Evolutionary conservation across 495 filamentous ascomycete species (phyloP), one percentile per base, ranked within the genome.

Genomic region (Penicillium paxilli): DNA sequence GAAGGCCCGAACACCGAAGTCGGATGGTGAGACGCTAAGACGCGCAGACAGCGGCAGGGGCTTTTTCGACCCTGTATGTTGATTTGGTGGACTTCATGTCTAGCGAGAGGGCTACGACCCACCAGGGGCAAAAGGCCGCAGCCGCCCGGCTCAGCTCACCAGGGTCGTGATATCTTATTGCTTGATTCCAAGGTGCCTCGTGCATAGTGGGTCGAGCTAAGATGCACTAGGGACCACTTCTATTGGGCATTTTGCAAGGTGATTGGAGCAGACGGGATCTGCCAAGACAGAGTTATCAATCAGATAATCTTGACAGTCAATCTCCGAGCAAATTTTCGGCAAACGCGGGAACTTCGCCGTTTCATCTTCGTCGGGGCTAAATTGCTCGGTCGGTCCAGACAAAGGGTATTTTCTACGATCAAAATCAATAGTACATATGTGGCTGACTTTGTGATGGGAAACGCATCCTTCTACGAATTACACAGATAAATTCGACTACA

Each of bases 41-140:
- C 49, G 49, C 38, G 49, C 37, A 28, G 23, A 50, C 20, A 24
- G 32, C 33, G 49, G 41, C 49, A 26, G 49, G 49, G 49, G 49
- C 37, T 41, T 10, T 51, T 41, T 51, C 30, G 47, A 35, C 49
- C 16, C 33, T 44, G 24, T 14, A 30, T 24, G 14, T 10, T 51
- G 11, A 51, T 28, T 51, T 14, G 35, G 11, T 32, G 17, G 24
- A 25, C 4, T 51, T 14, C 22, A 23, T 51, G 22, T 28, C 37
- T 48, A 24, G 25, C 49, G 38, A 26, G 38, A 17, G 22, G 11
- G 20, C 7, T 10, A 42, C 17, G 24, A 23, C 33, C 49, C 49
- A 51, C 49, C 24, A 24, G 17, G 49, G 49, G 49, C 24, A n/a
- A 44, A 2, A 21, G 21, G 8, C 35, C 10, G 28, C 24, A 44